A percentile compares a stretch with the other conserved stretches of the same genome.
These are phyloP conservation scores for Puccinia polysora DNA, from an alignment of 1,284 basidiomycete genomes.

Conservation along the genomic window DNA sequence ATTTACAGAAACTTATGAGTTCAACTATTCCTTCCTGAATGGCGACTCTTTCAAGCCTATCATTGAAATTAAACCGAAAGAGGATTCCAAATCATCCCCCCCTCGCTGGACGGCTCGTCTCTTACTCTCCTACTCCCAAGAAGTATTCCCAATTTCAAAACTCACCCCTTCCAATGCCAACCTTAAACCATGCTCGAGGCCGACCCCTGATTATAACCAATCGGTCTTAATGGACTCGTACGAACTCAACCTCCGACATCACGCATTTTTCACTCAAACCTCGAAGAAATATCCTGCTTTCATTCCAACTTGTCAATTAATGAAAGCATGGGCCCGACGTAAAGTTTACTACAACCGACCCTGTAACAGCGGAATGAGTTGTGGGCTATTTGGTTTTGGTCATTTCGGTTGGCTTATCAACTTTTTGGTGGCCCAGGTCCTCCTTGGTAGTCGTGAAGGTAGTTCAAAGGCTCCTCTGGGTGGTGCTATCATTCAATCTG, in stretches of 20 bases:
- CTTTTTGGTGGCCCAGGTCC: conserved; percentile 38
- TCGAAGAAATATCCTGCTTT: conserved; percentile 29
- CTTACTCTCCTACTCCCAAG: conserved; percentile 75
- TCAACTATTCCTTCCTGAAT: conserved; percentile 62
- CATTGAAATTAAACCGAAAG: conserved; percentile 61
- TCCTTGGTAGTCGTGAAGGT: conserved; percentile 27
- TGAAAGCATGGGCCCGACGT: conserved; percentile 32
- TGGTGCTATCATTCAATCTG: conserved; percentile 5
- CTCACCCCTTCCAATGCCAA: conserved; percentile 66
- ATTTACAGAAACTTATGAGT: conserved; percentile 59
- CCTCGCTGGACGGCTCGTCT: conserved; percentile 51
- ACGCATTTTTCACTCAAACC: conserved; percentile 25
- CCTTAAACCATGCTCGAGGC: conserved; percentile 64
- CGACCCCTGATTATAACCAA: conserved; percentile 67
- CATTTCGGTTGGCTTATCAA: conserved; percentile 41
- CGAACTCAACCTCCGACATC: conserved; percentile 21
- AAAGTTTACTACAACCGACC: conserved; percentile 22
- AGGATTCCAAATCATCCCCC: conserved; percentile 49
- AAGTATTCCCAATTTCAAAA: conserved; percentile 65
- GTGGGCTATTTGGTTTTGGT: conserved; percentile 21
- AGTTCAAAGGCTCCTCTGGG: conserved; percentile 2
- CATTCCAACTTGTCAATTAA: conserved; percentile 27
- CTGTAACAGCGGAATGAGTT: background rate
- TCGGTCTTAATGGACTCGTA: conserved; percentile 67
- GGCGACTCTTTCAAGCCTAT: conserved; percentile 67